Base-by-base conservation (phyloP, 1,284 basidiomycete genomes). In the Fistulinella cinereoalba region DNA sequence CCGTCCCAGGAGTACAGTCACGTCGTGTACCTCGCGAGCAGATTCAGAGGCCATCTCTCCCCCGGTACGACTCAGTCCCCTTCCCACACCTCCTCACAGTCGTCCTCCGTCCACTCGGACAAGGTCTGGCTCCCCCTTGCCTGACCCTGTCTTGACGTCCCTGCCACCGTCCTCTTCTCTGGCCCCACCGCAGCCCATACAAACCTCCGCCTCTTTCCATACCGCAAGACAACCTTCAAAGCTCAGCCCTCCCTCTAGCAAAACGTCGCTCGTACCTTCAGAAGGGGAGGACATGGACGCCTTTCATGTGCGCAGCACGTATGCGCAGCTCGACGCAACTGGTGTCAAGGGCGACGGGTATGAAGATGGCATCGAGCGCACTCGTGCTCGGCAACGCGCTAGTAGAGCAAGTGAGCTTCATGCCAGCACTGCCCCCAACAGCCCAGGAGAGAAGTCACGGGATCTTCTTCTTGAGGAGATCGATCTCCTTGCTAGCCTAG, bases 271-370 rank as follows among this genome's bases (percentile, higher is more conserved):
- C 13, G 74, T 75, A 1, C 84, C 80, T 3, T 83, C 83, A 9
- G 83, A 82, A 57, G 84, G 82, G 18, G 92, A 95, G 67, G 91
- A 95, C 56, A 66, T 81, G 43, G 92, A 95, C 65, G 80, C 88
- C 13, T 93, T 88, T 61, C 85, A 92, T 67, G 87, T 96, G 10
- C 80, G 92, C 29, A 88, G 81, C 45, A 94, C 91, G 0, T 96
- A 97, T 61, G 93, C 92, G 0, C 79, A 89, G 50, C 76, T 97
- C 13, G 91, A 96, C 37, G 69, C 78, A 9, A 79, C 79, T 39
- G 93, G 93, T 18, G 93, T 97, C 24, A 88, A 83, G 60, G 93
- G 93, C 3, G 93, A 97, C 64, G 93, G 93, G 0, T 92, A 85
- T 69, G 87, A 88, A 56, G 92, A 95, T 56, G 93, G 93, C 29